phyloP scores from a whole-genome alignment of 441 rosid species.

The Adansonia grandidieri region DNA sequence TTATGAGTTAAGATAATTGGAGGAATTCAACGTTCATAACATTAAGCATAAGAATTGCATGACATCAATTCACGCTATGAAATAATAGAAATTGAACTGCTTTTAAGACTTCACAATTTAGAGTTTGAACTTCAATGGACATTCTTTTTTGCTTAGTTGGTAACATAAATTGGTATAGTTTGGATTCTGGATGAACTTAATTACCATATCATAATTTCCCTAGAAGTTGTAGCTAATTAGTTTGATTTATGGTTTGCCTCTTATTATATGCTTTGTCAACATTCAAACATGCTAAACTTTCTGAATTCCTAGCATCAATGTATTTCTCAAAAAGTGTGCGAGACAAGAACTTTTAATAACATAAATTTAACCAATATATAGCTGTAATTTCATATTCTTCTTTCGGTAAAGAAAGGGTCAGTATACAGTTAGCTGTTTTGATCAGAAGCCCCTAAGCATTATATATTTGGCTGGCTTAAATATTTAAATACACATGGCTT shows the following conservation, averaged over 20 bases:
- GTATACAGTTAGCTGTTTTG: not conserved
- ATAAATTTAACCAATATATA: not conserved
- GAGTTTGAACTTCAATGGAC: not conserved
- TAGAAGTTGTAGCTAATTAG: not conserved
- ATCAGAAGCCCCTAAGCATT: not conserved
- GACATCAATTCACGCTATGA: not conserved
- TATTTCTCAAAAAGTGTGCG: not conserved
- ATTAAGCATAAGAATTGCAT: not conserved
- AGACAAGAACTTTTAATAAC: not conserved
- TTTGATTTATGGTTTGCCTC: not conserved
- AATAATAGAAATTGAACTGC: conserved; percentile 1
- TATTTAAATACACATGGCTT: too few species aligned
- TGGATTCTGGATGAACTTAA: not conserved
- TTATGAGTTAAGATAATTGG: not conserved
- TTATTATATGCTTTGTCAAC: not conserved
- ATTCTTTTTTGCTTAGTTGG: not conserved
- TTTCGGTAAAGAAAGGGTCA: not conserved
- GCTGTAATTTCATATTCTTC: not conserved
- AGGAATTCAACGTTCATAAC: not conserved
- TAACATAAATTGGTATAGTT: too few species aligned
- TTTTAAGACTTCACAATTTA: not conserved
- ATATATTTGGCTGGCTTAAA: too few species aligned
- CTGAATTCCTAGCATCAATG: not conserved
- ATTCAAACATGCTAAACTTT: not conserved
- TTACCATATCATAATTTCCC: not conserved